These are phyloP conservation scores for Acanthamoeba healyi DNA, from an alignment of 208 protist genomes.

Conservation along the genomic window DNA sequence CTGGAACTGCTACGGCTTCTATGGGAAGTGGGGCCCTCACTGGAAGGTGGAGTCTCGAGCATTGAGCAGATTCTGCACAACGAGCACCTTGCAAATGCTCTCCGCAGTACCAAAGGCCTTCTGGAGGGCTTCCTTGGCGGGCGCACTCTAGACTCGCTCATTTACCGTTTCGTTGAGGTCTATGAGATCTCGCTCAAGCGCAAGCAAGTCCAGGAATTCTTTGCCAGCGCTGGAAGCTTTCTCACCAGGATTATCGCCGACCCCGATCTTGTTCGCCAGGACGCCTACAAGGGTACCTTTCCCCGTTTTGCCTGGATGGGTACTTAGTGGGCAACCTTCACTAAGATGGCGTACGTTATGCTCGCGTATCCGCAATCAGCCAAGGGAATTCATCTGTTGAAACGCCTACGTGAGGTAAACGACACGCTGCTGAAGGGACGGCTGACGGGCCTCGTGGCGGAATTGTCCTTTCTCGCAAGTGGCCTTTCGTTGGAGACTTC, in stretches of 20 bases:
- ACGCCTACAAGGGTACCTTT: background rate
- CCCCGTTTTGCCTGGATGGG: too few species aligned
- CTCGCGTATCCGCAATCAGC: too few species aligned
- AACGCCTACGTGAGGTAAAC: background rate
- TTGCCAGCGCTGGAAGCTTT: background rate
- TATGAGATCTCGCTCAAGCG: background rate
- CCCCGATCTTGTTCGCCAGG: background rate
- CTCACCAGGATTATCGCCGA: background rate
- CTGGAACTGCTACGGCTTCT: background rate
- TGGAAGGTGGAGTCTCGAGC: background rate
- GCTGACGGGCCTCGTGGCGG: constrained; percentile 26
- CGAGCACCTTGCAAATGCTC: background rate
- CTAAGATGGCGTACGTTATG: too few species aligned
- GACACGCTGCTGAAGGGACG: background rate
- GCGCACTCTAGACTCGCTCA: background rate
- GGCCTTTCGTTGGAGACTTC: background rate
- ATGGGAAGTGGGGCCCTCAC: background rate
- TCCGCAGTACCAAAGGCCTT: background rate
- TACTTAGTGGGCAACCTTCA: background rate
- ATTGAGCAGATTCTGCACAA: background rate
- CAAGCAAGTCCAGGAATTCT: background rate
- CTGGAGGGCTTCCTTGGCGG: constrained; percentile 1
- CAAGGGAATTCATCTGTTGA: background rate
- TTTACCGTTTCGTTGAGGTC: background rate
- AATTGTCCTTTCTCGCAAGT: background rate